Evolutionary conservation across 2,329 filamentous ascomycete genomes (phyloP).

Genomic region (Biscogniauxia sp.): DNA sequence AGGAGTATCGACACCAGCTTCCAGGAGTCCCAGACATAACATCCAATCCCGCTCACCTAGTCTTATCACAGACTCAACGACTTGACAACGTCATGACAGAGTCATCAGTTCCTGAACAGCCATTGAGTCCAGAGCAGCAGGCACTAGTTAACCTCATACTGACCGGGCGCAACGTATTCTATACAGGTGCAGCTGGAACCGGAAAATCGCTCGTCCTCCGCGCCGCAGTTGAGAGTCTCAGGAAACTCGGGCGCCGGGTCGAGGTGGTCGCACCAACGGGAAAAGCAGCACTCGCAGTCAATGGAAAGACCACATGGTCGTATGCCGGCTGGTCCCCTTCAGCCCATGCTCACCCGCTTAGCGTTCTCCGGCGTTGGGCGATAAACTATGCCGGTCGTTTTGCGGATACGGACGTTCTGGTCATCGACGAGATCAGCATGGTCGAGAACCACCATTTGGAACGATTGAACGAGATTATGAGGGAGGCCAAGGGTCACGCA

Average conservation of each 20-base stretch:
- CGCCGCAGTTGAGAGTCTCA: slow-evolving; percentile 42
- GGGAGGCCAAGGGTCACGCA: slow-evolving; percentile 25
- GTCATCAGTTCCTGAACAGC: no score
- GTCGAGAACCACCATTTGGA: slow-evolving; percentile 54
- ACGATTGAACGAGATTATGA: slow-evolving; percentile 48
- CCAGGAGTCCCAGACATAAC: no score
- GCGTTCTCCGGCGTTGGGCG: slow-evolving; percentile 35
- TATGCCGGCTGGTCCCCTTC: slow-evolving; percentile 56
- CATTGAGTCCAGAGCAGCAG: slow-evolving; percentile 41
- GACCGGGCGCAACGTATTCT: slow-evolving; percentile 58
- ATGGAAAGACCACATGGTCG: slow-evolving; percentile 54
- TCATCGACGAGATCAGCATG: slow-evolving; percentile 69
- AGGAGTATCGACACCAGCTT: no score
- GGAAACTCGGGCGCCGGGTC: slow-evolving; percentile 37
- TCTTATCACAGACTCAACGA: no score
- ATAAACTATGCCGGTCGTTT: slow-evolving; percentile 34
- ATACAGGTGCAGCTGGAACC: slow-evolving; percentile 61
- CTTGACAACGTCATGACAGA: no score
- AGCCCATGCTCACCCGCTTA: slow-evolving; percentile 40
- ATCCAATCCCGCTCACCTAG: no score
- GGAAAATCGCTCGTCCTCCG: slow-evolving; percentile 58
- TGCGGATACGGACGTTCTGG: slow-evolving; percentile 48
- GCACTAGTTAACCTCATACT: slow-evolving; percentile 50
- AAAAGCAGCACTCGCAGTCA: slow-evolving; percentile 54
- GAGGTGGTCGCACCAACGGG: slow-evolving; percentile 59